Conservation (phyloP, 2,329 filamentous ascomycete genomes). For the Sarocladium strictum region DNA sequence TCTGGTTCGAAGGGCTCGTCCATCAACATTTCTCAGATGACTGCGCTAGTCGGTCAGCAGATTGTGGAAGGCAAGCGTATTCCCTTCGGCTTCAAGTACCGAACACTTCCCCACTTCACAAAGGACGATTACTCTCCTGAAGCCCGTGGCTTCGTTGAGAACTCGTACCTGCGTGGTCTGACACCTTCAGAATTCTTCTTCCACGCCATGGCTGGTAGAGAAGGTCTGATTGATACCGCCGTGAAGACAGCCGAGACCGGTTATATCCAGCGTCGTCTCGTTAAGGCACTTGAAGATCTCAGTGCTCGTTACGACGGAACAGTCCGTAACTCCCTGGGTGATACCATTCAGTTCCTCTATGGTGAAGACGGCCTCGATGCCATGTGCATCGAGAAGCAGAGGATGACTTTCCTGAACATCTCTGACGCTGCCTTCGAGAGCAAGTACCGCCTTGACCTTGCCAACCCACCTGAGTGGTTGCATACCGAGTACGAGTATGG, state of each 20-base stretch:
- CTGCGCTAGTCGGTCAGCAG: slow-evolving; percentile 93
- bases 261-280: slow-evolving; percentile 96
- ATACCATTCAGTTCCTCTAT: slow-evolving; percentile 95
- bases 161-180: slow-evolving; percentile 92
- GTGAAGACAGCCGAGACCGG: slow-evolving; percentile 99
- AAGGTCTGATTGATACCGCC: slow-evolving; percentile 98
- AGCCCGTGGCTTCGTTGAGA: slow-evolving; percentile 95
- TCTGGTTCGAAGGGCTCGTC: slow-evolving; percentile 98
- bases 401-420: slow-evolving; percentile 78
- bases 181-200: slow-evolving; percentile 98
- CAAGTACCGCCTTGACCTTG: slow-evolving; percentile 76
- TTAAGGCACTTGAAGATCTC: slow-evolving; percentile 96
- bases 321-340: slow-evolving; percentile 91
- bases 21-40: slow-evolving; percentile 99
- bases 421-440: slow-evolving; percentile 72
- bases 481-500: slow-evolving; percentile 62
- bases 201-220: slow-evolving; percentile 99
- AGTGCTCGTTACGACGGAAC: slow-evolving; percentile 98
- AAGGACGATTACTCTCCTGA: slow-evolving; percentile 99
- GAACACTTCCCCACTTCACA: slow-evolving; percentile 93
- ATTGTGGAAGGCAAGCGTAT: slow-evolving; percentile 98
- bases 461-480: slow-evolving; percentile 54
- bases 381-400: slow-evolving; percentile 87
- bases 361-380: slow-evolving; percentile 96
- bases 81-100: slow-evolving; percentile 98